Conservation (phyloP, 371 early-diverging fungal species). For the Batrachochytrium dendrobatidis region DNA sequence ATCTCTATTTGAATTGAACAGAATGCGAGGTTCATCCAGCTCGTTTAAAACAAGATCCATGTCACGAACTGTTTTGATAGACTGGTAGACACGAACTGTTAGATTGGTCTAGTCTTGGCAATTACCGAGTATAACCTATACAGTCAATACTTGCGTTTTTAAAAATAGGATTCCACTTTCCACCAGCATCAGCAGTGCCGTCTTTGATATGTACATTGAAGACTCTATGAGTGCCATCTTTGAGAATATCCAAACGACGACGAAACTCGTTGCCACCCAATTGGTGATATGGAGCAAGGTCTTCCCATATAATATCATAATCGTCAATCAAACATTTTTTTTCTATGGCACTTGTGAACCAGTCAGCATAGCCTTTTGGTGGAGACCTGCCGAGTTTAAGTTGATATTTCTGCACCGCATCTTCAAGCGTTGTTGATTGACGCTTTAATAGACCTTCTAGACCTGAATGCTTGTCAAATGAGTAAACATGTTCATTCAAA, state of each 20-base stretch:
- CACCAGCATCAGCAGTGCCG: not conserved
- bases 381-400: constrained; percentile 4
- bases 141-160: no score
- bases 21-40: constrained; percentile 5
- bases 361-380: not conserved
- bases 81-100: no score
- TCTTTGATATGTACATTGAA: not conserved
- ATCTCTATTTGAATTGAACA: no score
- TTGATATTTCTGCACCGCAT: not conserved
- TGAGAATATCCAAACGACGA: not conserved
- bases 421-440: constrained; percentile 2
- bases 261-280: not conserved
- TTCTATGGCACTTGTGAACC: not conserved
- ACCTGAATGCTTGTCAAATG: no score
- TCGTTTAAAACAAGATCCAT: constrained; percentile 1
- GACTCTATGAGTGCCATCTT: not conserved
- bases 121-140: no score
- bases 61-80: no score
- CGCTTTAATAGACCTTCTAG: no score
- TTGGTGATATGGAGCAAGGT: constrained; percentile 8
- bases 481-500: no score
- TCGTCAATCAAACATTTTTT: constrained; percentile 9
- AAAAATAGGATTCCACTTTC: not conserved
- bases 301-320: not conserved
- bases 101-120: not conserved